A percentile compares a stretch with the other conserved stretches of the same genome.
phyloP scores from a whole-genome alignment of 1,139 yeast species.

The Debaryomyces robertsiae region DNA sequence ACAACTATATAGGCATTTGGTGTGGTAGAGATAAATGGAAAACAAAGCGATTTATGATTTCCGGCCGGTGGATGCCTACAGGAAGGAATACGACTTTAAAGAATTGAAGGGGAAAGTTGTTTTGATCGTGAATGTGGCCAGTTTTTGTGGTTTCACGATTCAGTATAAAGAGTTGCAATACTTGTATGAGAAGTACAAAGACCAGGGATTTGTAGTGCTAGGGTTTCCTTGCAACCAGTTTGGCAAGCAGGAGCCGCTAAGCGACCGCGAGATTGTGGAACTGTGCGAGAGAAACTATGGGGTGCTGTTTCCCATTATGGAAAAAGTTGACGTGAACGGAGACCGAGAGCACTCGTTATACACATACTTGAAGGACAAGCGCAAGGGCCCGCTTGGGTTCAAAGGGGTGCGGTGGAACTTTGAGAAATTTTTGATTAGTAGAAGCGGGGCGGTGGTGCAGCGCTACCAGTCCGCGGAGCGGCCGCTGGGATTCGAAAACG shows the following conservation, averaged over 20 bases:
- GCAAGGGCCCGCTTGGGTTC: slow-evolving; percentile 67
- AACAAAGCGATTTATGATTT: slow-evolving; percentile 19
- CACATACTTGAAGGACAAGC: slow-evolving; percentile 29
- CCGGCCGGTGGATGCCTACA: slow-evolving; percentile 18
- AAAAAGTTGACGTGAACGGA: slow-evolving; percentile 43
- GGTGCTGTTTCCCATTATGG: slow-evolving; percentile 43
- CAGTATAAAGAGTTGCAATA: slow-evolving; percentile 40
- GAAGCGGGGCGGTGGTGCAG: slow-evolving; percentile 68
- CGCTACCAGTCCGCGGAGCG: slow-evolving; percentile 72
- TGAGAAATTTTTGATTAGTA: slow-evolving; percentile 82
- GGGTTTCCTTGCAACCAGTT: slow-evolving; percentile 52
- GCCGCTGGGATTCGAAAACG: slow-evolving; percentile 59
- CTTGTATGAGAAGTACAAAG: slow-evolving; percentile 34
- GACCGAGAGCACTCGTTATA: slow-evolving; percentile 32
- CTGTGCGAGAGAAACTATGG: slow-evolving; percentile 72
- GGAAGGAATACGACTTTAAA: slow-evolving; percentile 21
- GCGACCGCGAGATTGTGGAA: slow-evolving; percentile 61
- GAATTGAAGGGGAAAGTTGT: slow-evolving; percentile 36
- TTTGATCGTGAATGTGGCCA: slow-evolving; percentile 48
- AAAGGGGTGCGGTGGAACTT: slow-evolving; percentile 92
- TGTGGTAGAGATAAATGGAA: background rate
- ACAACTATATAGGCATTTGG: background rate
- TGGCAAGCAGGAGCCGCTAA: slow-evolving; percentile 84
- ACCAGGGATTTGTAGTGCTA: slow-evolving; percentile 35
- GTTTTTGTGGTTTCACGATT: slow-evolving; percentile 48